Conservation (phyloP, 768 basidiomycete species). For the Hysterangium stoloniferum region DNA sequence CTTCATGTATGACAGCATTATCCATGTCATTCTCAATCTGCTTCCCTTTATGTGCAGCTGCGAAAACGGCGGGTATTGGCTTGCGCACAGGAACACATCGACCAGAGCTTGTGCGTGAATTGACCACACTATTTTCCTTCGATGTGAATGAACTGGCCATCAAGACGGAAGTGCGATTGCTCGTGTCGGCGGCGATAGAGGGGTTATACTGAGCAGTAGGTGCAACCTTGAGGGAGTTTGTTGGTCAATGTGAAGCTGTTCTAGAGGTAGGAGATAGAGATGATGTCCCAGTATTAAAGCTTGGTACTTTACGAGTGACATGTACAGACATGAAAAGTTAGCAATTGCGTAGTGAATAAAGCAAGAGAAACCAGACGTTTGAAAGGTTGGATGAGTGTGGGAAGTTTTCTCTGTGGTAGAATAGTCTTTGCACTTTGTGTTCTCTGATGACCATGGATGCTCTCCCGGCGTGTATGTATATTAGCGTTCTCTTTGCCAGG, state of each 20-base stretch:
- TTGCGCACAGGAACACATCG: slow-evolving; percentile 20
- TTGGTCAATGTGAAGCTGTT: not conserved
- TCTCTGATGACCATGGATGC: slow-evolving; percentile 1
- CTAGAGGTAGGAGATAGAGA: not conserved
- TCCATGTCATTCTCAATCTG: slow-evolving; percentile 12
- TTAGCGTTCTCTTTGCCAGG: slow-evolving; percentile 1
- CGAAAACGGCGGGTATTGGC: slow-evolving; percentile 23
- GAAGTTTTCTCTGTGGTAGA: not conserved
- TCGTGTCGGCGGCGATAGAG: too few relatives aligned
- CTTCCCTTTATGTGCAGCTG: slow-evolving; percentile 14
- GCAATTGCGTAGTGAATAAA: not conserved
- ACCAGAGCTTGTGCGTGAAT: not conserved
- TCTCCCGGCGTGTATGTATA: not conserved
- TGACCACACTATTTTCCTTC: slow-evolving; percentile 2
- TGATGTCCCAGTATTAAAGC: not conserved
- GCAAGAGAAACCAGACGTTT: not conserved
- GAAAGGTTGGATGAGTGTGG: not conserved
- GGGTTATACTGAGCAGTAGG: too few relatives aligned
- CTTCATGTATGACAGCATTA: slow-evolving; percentile 8
- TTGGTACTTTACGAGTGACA: slow-evolving; percentile 2
- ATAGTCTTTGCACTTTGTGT: slow-evolving; percentile 1
- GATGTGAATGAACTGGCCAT: slow-evolving; percentile 9
- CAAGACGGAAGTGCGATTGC: slow-evolving; percentile 17
- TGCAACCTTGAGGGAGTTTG: not conserved
- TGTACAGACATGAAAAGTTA: not conserved